phyloP scores from a whole-genome alignment of 805 yeast species.

The Yarrowia bubula region DNA sequence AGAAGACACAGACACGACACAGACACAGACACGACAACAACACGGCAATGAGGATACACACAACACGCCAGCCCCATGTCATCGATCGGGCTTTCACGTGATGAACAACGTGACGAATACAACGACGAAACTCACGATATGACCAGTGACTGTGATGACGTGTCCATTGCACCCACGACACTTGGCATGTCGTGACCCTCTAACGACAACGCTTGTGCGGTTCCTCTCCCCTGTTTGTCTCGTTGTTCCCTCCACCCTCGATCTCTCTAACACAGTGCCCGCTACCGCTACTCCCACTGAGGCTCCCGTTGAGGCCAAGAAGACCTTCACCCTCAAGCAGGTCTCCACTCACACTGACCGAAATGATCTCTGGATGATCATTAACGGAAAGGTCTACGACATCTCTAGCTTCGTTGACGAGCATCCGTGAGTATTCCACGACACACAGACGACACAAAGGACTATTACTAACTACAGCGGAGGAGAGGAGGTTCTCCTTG shows the following conservation, averaged over 20 bases:
- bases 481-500: conserved; percentile 77
- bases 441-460: background rate
- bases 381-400: conserved; percentile 68
- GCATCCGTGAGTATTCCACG: conserved; percentile 51
- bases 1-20: no score
- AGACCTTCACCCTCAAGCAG: conserved; percentile 43
- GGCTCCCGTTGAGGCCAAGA: conserved; percentile 26
- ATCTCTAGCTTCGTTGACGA: conserved; percentile 53
- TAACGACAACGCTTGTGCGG: no score
- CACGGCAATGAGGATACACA: background rate
- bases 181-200: background rate
- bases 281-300: conserved; percentile 8
- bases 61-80: background rate
- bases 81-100: background rate
- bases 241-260: no score
- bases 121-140: no score
- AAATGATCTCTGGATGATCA: conserved; percentile 69
- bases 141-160: background rate
- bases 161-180: background rate
- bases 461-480: conserved; percentile 44
- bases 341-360: conserved; percentile 47
- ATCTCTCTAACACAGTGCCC: conserved; percentile 13
- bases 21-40: background rate
- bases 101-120: background rate
- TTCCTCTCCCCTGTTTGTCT: no score